These are phyloP conservation scores for Vaucheria bursata DNA, from an alignment of 352 stramenopile genomes.

Conservation along the genomic window DNA sequence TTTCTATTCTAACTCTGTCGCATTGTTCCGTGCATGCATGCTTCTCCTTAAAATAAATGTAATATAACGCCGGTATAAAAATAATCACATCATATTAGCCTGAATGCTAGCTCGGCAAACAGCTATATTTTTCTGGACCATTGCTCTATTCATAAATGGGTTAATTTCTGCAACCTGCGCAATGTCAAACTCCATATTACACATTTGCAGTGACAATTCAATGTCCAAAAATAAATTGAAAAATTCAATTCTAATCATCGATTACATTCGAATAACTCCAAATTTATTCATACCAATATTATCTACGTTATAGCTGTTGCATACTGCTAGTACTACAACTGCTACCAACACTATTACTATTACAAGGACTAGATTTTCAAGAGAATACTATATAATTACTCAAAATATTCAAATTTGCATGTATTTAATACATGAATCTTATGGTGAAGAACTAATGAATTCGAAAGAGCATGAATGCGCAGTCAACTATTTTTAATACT, in stretches of 20 bases:
- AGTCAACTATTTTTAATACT: background rate
- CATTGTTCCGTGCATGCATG: too few relatives aligned
- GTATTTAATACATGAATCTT: background rate
- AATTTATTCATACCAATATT: background rate
- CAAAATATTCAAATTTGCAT: background rate
- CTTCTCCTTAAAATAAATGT: too few relatives aligned
- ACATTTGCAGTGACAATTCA: background rate
- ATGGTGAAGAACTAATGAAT: background rate
- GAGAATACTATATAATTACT: background rate
- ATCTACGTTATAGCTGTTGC: background rate
- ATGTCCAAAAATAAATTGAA: background rate
- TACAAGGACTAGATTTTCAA: background rate
- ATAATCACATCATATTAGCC: background rate
- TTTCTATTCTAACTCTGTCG: too few relatives aligned
- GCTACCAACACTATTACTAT: background rate
- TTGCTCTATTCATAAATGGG: background rate
- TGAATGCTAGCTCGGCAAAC: background rate
- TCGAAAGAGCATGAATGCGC: background rate
- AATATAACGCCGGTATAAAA: too few relatives aligned
- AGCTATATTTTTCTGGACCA: background rate
- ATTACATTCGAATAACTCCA: background rate
- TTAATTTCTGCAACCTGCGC: background rate
- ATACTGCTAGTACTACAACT: background rate
- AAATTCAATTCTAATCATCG: background rate
- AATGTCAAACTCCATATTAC: background rate